Conservation (phyloP, 225 moss, liverwort and hornwort genomes). For the Asterella californica region DNA sequence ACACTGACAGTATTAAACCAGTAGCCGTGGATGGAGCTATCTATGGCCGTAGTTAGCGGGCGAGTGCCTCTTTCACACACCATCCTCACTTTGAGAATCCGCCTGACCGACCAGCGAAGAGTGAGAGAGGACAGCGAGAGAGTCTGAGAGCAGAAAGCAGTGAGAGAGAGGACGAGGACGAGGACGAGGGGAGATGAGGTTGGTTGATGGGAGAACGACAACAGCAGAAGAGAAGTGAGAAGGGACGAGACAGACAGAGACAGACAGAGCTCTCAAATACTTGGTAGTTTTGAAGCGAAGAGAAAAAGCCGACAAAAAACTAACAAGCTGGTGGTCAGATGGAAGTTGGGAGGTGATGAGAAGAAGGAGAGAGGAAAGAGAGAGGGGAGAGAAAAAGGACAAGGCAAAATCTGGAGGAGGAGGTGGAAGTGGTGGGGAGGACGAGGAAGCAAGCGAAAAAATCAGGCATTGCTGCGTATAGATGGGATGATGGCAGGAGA, state of each 20-base stretch:
- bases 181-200: background rate
- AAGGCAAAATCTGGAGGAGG: background rate
- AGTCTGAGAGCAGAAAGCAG: background rate
- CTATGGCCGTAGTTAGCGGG: conserved; percentile 4
- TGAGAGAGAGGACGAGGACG: background rate
- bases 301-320: conserved; percentile 7
- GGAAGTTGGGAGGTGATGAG: conserved; percentile 8
- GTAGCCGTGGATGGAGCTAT: conserved; percentile 7
- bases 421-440: background rate
- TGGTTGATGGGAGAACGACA: background rate
- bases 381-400: conserved; percentile 2
- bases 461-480: conserved; percentile 9
- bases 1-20: background rate
- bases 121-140: background rate
- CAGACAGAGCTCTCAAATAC: background rate
- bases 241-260: background rate
- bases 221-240: background rate
- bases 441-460: conserved; percentile 5
- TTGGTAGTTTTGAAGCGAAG: background rate
- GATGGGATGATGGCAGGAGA: conserved; percentile 6
- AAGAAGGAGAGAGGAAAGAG: background rate
- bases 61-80: background rate
- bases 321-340: background rate
- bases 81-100: background rate
- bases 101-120: background rate